Evolutionary conservation across 2,329 filamentous ascomycete species (phyloP), one percentile per base, ranked within the genome.

Genomic region (Neoascochyta sp.): DNA sequence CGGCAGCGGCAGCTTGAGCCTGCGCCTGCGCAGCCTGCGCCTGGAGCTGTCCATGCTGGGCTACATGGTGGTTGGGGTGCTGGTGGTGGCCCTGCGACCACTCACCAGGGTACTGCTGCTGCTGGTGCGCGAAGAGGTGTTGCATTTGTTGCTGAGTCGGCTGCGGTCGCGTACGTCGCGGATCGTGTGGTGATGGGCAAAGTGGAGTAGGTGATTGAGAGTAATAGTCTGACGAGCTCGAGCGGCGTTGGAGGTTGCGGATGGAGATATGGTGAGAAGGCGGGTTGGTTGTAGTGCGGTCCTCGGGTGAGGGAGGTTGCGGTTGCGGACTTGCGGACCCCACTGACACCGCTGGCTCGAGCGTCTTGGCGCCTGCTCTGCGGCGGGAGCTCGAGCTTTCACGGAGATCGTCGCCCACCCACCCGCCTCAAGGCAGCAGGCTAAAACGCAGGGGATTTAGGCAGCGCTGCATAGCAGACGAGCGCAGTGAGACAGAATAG

Each of bases 51-150:
- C 47, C 49, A 28, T 60, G 56, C 42, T 67, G 66, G 32, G 50
- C 57, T 46, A 62, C 62, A 55, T 62, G 58, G 31, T 62, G 59
- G 22, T 55, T 55, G 9, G 50, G 53, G 27, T 66, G 64, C 42
- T 61, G 57, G 35, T 67, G 65, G 50, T 64, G 57, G 41, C 53
- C 50, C 38, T 78, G 73, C 49, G 77, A 71, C 62, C 62, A 65
- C 41, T 65, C 60, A 40, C 53, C 48, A 40, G 80, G 76, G 42
- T 68, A 69, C 57, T 81, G 77, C 59, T 81, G 77, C 58, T 79
- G 76, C 60, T 78, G 76, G 45, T 80, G 75, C 32, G 74, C 73
- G 60, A 78, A 79, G 58, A 77, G 67, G 68, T 80, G 75, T 61
- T 77, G 74, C 60, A 71, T 69, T 63, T 71, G 47, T 43, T 42